Conservation (phyloP, 208 protist genomes). For the Herpetomonas tarakana region DNA sequence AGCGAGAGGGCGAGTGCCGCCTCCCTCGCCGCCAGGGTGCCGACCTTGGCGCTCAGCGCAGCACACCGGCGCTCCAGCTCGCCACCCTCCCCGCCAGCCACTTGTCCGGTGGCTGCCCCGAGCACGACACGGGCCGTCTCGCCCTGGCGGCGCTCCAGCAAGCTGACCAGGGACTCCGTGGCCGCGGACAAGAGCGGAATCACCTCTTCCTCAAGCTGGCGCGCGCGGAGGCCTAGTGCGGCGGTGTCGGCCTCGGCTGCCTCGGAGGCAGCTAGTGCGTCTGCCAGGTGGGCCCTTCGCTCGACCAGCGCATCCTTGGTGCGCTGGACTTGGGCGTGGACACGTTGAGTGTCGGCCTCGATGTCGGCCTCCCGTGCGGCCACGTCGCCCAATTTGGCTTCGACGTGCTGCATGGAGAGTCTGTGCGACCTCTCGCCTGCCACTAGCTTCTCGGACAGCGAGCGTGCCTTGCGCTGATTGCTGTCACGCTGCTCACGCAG, state of each 20-base stretch:
- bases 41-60: background rate
- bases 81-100: background rate
- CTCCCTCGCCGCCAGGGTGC: constrained; percentile 8
- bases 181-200: background rate
- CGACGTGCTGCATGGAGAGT: too few species aligned
- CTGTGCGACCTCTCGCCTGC: too few species aligned
- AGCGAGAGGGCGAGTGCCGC: constrained; percentile 5
- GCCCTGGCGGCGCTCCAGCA: background rate
- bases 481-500: background rate
- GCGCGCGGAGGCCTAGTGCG: background rate
- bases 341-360: too few species aligned
- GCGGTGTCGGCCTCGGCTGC: background rate
- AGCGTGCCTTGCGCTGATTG: background rate
- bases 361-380: too few species aligned
- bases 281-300: too few species aligned
- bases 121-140: too few species aligned
- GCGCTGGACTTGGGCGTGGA: too few species aligned
- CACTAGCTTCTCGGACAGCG: too few species aligned
- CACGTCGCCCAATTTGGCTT: too few species aligned
- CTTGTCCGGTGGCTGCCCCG: too few species aligned
- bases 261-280: too few species aligned
- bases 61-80: constrained; percentile 5
- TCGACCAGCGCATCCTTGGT: too few species aligned
- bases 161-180: background rate
- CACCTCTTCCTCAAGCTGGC: background rate